Evolutionary conservation across 495 filamentous ascomycete species (phyloP).

Genomic region (Haplographium delicatum): DNA sequence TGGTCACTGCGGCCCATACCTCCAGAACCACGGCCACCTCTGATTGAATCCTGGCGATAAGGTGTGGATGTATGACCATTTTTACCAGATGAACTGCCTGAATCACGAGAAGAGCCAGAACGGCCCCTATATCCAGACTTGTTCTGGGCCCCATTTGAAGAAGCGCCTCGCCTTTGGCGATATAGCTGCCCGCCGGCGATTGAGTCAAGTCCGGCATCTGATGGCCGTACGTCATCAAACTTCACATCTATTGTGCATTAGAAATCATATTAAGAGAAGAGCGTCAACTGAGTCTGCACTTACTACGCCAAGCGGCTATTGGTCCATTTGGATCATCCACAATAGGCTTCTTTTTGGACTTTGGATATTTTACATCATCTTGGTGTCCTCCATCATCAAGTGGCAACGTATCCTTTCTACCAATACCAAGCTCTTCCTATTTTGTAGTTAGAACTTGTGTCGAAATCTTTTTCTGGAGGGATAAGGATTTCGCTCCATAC

Average conservation of each 20-base stretch:
- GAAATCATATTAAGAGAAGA: neutral
- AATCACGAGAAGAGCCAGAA: no score
- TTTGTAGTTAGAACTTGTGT: no score
- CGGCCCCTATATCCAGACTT: no score
- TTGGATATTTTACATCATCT: neutral
- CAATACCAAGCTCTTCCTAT: conserved; percentile 24
- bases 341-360: neutral
- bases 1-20: no score
- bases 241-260: conserved; percentile 5
- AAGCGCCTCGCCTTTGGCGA: conserved; percentile 10
- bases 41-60: no score
- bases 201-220: conserved; percentile 1
- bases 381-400: conserved; percentile 16
- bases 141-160: no score
- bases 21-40: no score
- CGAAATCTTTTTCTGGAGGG: no score
- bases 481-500: no score
- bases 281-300: neutral
- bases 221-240: conserved; percentile 18
- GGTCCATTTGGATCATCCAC: neutral
- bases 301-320: conserved; percentile 17
- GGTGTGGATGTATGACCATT: no score
- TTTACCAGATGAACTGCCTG: no score
- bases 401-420: conserved; percentile 18
- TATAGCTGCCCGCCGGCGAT: conserved; percentile 22